Evolutionary conservation across 73 alveolate species (phyloP).

Genomic region (Paramecium octaurelia): DNA sequence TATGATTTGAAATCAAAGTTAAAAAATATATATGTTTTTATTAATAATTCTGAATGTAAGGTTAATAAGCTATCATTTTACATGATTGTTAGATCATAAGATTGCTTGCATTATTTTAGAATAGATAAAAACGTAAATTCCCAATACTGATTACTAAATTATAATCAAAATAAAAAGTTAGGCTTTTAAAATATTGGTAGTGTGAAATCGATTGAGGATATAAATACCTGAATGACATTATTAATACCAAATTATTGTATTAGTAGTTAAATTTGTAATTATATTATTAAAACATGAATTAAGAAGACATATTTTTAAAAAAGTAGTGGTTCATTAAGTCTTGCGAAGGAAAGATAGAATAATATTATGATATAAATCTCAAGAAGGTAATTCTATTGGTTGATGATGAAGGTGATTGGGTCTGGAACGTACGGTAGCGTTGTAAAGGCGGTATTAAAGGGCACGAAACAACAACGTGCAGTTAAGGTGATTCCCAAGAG

Average conservation of each 20-base stretch:
- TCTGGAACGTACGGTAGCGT: constrained; percentile 94
- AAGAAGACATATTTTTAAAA: constrained; percentile 42
- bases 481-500: constrained; percentile 77
- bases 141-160: not conserved
- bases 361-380: constrained; percentile 40
- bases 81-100: too few species aligned
- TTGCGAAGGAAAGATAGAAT: constrained; percentile 47
- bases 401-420: constrained; percentile 68
- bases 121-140: not conserved
- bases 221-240: not conserved
- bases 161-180: not conserved
- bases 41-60: too few species aligned
- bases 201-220: not conserved
- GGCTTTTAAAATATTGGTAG: not conserved
- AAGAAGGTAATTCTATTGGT: constrained; percentile 21
- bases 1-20: not conserved
- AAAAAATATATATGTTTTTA: too few species aligned
- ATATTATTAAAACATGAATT: not conserved
- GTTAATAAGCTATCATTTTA: too few species aligned
- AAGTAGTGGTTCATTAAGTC: constrained; percentile 61
- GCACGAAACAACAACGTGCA: constrained; percentile 79
- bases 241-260: not conserved
- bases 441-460: constrained; percentile 74
- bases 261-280: not conserved
- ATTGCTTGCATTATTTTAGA: too few species aligned